Percentiles rank a stretch among this genome's conserved stretches.
These are phyloP conservation scores for Kazachstania sp. DNA, from an alignment of 1,139 yeast genomes.

Conservation along the genomic window DNA sequence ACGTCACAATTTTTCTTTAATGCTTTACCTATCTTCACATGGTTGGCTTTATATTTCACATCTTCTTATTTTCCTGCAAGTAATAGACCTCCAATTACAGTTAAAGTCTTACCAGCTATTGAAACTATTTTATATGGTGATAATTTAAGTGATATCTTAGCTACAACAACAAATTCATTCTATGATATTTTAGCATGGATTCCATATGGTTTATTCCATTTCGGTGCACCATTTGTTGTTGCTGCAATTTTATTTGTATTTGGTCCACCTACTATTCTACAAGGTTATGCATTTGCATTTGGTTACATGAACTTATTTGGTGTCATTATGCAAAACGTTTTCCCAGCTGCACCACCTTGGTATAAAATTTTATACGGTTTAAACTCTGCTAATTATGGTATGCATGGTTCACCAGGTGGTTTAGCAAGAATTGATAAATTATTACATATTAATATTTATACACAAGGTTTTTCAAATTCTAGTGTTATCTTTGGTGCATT, in stretches of 20 bases:
- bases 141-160: slow-evolving; percentile 77
- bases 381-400: slow-evolving; percentile 81
- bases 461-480: slow-evolving; percentile 75
- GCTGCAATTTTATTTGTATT: slow-evolving; percentile 72
- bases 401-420: slow-evolving; percentile 97
- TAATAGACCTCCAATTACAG: slow-evolving; percentile 85
- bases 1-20: slow-evolving; percentile 80
- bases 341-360: slow-evolving; percentile 99
- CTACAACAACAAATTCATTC: slow-evolving; percentile 57
- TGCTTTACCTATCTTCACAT: slow-evolving; percentile 78
- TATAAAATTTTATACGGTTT: slow-evolving; percentile 79
- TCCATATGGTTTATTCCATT: slow-evolving; percentile 90
- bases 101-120: slow-evolving; percentile 84
- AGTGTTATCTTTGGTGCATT: slow-evolving; percentile 97
- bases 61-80: slow-evolving; percentile 68
- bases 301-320: slow-evolving; percentile 95
- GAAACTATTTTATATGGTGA: slow-evolving; percentile 94
- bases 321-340: slow-evolving; percentile 67
- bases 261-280: slow-evolving; percentile 85
- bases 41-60: slow-evolving; percentile 80
- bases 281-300: slow-evolving; percentile 87
- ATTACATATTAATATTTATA: slow-evolving; percentile 75
- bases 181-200: slow-evolving; percentile 89
- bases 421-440: slow-evolving; percentile 77
- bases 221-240: slow-evolving; percentile 80